A percentile compares a stretch with the other conserved stretches of the same genome.
Evolutionary conservation across 2,329 filamentous ascomycete species (phyloP).

Genomic region (Thielaviopsis euricoi): DNA sequence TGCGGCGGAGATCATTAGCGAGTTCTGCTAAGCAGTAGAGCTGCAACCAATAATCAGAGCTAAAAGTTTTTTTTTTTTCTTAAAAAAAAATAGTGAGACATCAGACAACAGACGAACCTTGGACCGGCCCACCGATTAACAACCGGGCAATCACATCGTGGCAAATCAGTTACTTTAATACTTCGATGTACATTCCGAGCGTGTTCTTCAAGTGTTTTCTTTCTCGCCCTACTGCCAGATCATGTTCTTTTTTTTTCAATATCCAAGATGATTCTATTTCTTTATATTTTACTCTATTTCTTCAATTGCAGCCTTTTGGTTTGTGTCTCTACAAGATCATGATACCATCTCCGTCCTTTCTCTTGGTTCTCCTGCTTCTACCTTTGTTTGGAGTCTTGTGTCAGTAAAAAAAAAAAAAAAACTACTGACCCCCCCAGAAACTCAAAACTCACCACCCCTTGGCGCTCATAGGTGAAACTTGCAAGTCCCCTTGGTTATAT

Average conservation of each 20-base stretch:
- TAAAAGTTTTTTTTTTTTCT: too few species aligned
- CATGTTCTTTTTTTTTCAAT: too few species aligned
- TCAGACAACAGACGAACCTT: background rate
- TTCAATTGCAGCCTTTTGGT: too few species aligned
- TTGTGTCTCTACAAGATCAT: too few species aligned
- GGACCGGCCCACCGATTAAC: background rate
- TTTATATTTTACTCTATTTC: too few species aligned
- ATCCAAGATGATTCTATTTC: too few species aligned
- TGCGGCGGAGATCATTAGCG: background rate
- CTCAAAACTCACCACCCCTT: background rate
- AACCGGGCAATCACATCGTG: background rate
- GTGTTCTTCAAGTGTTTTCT: background rate
- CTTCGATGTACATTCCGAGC: background rate
- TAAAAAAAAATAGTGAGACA: too few species aligned
- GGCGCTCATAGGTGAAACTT: slow-evolving; percentile 4
- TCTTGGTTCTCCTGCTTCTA: background rate
- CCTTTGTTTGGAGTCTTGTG: too few species aligned
- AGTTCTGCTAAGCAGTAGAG: background rate
- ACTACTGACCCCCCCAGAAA: too few species aligned
- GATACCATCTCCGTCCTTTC: too few species aligned
- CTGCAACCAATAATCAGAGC: background rate
- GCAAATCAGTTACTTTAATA: background rate
- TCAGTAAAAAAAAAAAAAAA: too few species aligned
- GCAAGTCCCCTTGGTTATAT: slow-evolving; percentile 3
- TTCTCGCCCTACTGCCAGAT: too few species aligned